A percentile compares a stretch with the other conserved stretches of the same genome.
phyloP scores from a whole-genome alignment of 2,329 filamentous ascomycete species.

The Ascochyta fabae region DNA sequence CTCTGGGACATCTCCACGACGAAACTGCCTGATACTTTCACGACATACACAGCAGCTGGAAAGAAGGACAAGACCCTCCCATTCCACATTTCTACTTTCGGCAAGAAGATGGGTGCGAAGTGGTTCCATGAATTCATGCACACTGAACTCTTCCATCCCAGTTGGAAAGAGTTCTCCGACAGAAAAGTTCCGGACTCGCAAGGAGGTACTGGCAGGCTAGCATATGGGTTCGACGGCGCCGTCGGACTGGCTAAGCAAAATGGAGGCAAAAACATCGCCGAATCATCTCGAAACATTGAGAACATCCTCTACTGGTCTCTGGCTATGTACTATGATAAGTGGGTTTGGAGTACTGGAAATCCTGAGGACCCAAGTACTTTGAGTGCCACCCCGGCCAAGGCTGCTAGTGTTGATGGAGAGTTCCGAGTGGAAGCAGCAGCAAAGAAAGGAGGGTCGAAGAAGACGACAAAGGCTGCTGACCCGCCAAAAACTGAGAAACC shows the following conservation, averaged over 20 bases:
- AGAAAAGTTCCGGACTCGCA: conserved; percentile 7
- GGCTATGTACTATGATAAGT: conserved; percentile 18
- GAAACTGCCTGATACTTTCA: conserved; percentile 15
- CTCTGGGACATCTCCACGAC: conserved; percentile 17
- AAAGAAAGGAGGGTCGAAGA: conserved; percentile 9
- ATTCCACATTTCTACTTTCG: conserved; percentile 19
- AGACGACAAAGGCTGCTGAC: not conserved
- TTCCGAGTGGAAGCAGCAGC: conserved; percentile 5
- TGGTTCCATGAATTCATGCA: conserved; percentile 21
- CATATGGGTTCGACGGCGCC: conserved; percentile 12
- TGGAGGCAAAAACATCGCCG: conserved; percentile 5
- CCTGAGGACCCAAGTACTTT: conserved; percentile 3
- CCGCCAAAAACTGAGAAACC: conserved; percentile 8
- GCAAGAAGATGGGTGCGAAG: conserved; percentile 15
- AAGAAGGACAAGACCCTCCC: conserved; percentile 12
- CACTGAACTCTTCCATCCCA: conserved; percentile 13
- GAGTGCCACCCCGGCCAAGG: not conserved
- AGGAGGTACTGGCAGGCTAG: conserved; percentile 1
- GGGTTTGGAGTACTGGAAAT: conserved; percentile 18
- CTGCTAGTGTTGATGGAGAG: not conserved
- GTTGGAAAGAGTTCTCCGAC: conserved; percentile 7
- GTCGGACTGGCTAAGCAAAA: conserved; percentile 15
- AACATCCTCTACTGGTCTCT: conserved; percentile 20
- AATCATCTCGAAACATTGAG: conserved; percentile 16
- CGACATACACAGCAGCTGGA: conserved; percentile 7